These are phyloP conservation scores for Abrus precatorius DNA, from an alignment of 306 rosid genomes.

Conservation along the genomic window DNA sequence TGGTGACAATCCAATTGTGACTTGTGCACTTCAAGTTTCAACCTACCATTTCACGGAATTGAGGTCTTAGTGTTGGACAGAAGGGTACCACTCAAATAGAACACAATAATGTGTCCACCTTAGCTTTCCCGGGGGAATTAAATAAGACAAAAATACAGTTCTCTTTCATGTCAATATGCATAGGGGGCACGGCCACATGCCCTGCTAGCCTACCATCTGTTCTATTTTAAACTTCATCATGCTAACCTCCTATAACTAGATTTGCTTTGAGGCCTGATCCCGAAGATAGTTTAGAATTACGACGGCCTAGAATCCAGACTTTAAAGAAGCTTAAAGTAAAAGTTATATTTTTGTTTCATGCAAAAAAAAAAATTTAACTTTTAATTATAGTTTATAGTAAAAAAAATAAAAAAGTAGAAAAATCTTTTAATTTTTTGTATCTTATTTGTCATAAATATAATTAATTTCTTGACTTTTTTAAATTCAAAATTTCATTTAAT, in stretches of 20 bases:
- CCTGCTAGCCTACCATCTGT: constrained; percentile 35
- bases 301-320: too few relatives aligned
- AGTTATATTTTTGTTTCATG: too few relatives aligned
- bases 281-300: too few relatives aligned
- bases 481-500: too few relatives aligned
- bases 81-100: constrained; percentile 42
- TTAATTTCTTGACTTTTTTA: too few relatives aligned
- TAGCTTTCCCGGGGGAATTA: constrained; percentile 36
- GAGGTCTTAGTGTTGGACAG: constrained; percentile 42
- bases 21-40: constrained; percentile 4
- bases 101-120: constrained; percentile 46
- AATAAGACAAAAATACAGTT: constrained; percentile 47
- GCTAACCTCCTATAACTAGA: constrained; percentile 27
- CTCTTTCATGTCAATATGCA: constrained; percentile 14
- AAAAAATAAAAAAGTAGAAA: too few relatives aligned
- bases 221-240: constrained; percentile 34
- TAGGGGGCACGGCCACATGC: constrained; percentile 2
- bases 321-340: too few relatives aligned
- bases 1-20: background rate
- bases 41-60: constrained; percentile 32
- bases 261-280: background rate
- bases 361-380: too few relatives aligned
- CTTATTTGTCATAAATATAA: too few relatives aligned
- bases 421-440: too few relatives aligned
- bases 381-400: too few relatives aligned